Evolutionary conservation across 768 basidiomycete species (phyloP).

Genomic region (Boletus vinaceobasis): DNA sequence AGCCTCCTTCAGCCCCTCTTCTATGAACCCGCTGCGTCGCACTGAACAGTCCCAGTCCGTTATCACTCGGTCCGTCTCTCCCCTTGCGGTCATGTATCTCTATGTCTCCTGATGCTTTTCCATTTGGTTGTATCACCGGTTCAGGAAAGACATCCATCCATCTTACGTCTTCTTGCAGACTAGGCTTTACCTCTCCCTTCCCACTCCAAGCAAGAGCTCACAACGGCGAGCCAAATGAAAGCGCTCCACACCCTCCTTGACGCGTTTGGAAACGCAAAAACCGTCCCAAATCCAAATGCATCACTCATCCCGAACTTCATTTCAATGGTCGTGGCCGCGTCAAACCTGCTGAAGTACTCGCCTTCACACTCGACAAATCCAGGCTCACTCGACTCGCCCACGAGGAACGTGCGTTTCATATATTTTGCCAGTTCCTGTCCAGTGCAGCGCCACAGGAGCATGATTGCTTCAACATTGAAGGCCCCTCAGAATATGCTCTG

Average conservation of each 20-base stretch:
- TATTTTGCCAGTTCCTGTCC: conserved; percentile 89
- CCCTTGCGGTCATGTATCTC: not conserved
- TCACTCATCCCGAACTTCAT: conserved; percentile 83
- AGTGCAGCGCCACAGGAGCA: conserved; percentile 81
- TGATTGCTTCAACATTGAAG: conserved; percentile 72
- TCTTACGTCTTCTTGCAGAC: conserved; percentile 66
- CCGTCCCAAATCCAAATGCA: conserved; percentile 79
- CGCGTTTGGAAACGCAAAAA: conserved; percentile 90
- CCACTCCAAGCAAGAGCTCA: conserved; percentile 72
- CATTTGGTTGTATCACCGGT: conserved; percentile 75
- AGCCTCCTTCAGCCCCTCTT: conserved; percentile 77
- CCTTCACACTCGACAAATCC: conserved; percentile 88
- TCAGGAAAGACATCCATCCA: conserved; percentile 85
- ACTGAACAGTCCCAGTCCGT: conserved; percentile 74
- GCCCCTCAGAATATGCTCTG: conserved; percentile 79
- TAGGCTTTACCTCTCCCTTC: conserved; percentile 82
- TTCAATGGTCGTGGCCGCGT: conserved; percentile 80
- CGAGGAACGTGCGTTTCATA: conserved; percentile 86
- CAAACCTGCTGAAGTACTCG: conserved; percentile 69
- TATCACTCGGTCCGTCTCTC: conserved; percentile 59
- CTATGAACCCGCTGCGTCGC: conserved; percentile 82
- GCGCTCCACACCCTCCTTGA: conserved; percentile 75
- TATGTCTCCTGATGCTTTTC: not conserved
- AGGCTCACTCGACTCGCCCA: conserved; percentile 67
- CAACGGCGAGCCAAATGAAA: conserved; percentile 71